These are phyloP conservation scores for Helotiales sp. DNA, from an alignment of 2,329 filamentous ascomycete species.

Conservation along the genomic window DNA sequence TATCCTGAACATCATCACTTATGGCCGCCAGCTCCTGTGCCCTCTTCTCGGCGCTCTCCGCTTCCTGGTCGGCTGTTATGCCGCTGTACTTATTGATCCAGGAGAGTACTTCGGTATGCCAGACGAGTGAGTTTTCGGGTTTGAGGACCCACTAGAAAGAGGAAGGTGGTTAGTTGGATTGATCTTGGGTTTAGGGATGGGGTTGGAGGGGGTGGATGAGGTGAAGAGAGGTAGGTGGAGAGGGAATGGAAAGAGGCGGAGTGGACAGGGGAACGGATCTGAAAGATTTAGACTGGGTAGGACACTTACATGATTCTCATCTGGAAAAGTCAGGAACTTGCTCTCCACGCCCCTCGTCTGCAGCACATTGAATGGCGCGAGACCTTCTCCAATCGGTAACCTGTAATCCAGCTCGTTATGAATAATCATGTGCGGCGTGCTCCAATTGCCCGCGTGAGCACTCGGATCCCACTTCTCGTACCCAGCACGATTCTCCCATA, in stretches of 20 bases:
- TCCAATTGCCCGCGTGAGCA: constrained; percentile 52
- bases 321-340: constrained; percentile 68
- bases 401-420: constrained; percentile 92
- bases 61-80: constrained; percentile 43
- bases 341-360: constrained; percentile 66
- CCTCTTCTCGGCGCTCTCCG: constrained; percentile 24
- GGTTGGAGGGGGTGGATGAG: too few species aligned
- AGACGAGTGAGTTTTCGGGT: constrained; percentile 86
- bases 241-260: not conserved
- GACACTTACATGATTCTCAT: constrained; percentile 66
- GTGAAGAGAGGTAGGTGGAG: not conserved
- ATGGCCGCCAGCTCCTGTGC: not conserved
- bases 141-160: constrained; percentile 77
- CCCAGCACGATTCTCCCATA: constrained; percentile 59
- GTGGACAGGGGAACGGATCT: too few species aligned
- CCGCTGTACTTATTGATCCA: constrained; percentile 73
- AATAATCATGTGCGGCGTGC: constrained; percentile 86
- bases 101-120: constrained; percentile 84
- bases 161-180: constrained; percentile 7
- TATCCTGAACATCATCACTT: not conserved
- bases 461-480: constrained; percentile 76
- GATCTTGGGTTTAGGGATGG: too few species aligned
- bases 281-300: not conserved
- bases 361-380: constrained; percentile 67
- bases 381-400: constrained; percentile 79